A percentile compares a stretch with the other conserved stretches of the same genome.
phyloP scores from a whole-genome alignment of 176 grass and related monocot genomes.

The Otatea glauca region DNA sequence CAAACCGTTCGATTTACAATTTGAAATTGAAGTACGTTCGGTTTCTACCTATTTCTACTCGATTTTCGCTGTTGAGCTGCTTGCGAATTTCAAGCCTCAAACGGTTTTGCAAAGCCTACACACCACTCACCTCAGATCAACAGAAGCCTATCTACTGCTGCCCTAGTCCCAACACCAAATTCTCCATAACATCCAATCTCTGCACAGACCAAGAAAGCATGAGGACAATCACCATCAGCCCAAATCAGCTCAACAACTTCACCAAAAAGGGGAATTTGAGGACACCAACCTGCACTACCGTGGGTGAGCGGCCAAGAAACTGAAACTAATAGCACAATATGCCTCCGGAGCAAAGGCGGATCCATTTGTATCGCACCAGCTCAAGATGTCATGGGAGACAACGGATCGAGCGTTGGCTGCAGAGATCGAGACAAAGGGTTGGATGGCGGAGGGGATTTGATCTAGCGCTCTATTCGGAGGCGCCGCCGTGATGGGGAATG shows the following conservation, averaged over 20 bases:
- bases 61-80: no score
- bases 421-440: no score
- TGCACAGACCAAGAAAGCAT: not conserved
- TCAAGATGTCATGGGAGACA: no score
- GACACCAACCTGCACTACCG: not conserved
- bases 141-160: not conserved
- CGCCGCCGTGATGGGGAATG: no score
- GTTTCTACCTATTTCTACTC: no score
- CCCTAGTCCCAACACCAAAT: not conserved
- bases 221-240: not conserved
- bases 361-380: not conserved
- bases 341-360: constrained; percentile 1
- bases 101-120: no score
- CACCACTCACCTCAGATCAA: constrained; percentile 5
- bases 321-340: not conserved
- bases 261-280: not conserved
- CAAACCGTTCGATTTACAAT: no score
- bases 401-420: no score
- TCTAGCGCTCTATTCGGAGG: no score
- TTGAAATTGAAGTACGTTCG: no score
- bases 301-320: constrained; percentile 23
- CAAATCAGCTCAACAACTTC: not conserved
- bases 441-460: no score
- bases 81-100: no score
- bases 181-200: not conserved